Conservation (phyloP, 2,329 filamentous ascomycete genomes). For the Chrysoporthe puriensis region DNA sequence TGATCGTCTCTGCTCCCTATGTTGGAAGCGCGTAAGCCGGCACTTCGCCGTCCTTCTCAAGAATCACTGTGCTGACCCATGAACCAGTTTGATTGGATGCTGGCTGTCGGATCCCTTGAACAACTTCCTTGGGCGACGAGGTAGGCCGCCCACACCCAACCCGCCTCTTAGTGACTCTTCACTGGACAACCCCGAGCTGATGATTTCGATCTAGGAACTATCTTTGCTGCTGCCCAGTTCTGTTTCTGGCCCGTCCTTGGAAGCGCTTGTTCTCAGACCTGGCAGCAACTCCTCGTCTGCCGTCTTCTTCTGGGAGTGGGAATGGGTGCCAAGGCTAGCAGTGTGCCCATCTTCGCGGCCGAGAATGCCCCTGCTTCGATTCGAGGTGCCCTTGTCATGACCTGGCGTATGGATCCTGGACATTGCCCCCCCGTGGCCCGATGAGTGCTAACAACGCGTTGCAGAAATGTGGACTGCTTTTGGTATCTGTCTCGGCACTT, state of each 20-base stretch:
- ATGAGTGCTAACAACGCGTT: slow-evolving; percentile 45
- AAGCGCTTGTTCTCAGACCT: slow-evolving; percentile 66
- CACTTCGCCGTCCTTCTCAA: not conserved
- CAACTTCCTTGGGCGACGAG: slow-evolving; percentile 47
- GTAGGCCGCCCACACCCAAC: slow-evolving; percentile 26
- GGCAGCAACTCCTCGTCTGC: slow-evolving; percentile 68
- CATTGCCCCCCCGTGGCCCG: slow-evolving; percentile 55
- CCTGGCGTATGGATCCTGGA: slow-evolving; percentile 51
- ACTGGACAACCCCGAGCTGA: not conserved
- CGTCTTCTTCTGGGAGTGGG: slow-evolving; percentile 72
- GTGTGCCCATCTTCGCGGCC: slow-evolving; percentile 59
- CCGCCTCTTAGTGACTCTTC: not conserved
- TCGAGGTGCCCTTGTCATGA: slow-evolving; percentile 57
- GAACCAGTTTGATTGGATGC: slow-evolving; percentile 55
- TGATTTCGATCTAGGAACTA: slow-evolving; percentile 28
- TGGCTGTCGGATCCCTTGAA: slow-evolving; percentile 54
- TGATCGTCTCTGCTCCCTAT: slow-evolving; percentile 56
- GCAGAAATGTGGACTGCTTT: slow-evolving; percentile 60
- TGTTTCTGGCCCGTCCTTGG: slow-evolving; percentile 64
- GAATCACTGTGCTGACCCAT: slow-evolving; percentile 19
- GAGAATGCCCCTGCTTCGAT: slow-evolving; percentile 57
- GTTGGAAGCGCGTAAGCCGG: slow-evolving; percentile 41
- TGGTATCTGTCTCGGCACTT: slow-evolving; percentile 57
- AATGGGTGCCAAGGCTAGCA: slow-evolving; percentile 68
- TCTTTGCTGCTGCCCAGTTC: slow-evolving; percentile 45